phyloP scores from a whole-genome alignment of 2,329 filamentous ascomycete genomes.

The Trichoderma atroviride region DNA sequence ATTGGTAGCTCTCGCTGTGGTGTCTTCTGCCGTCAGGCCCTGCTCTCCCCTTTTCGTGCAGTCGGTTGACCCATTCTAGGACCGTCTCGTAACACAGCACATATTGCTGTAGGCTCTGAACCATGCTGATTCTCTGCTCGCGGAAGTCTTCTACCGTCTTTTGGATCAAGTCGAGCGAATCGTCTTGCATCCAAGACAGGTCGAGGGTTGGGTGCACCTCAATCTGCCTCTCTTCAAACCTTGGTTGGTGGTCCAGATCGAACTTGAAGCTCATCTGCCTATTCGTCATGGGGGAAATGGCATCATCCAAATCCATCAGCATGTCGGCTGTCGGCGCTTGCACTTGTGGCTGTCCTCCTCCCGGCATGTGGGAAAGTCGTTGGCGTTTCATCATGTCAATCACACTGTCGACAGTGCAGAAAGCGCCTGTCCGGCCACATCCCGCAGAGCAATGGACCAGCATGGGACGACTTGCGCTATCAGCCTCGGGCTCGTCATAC shows the following conservation, averaged over 20 bases:
- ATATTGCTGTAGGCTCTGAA: constrained; percentile 90
- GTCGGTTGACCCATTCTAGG: constrained; percentile 75
- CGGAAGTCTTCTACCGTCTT: constrained; percentile 91
- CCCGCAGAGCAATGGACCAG: constrained; percentile 95
- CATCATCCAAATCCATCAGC: constrained; percentile 44
- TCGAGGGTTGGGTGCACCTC: constrained; percentile 41
- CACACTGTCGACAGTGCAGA: constrained; percentile 94
- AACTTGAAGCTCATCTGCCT: constrained; percentile 33
- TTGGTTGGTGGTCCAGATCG: constrained; percentile 29
- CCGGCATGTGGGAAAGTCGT: constrained; percentile 45
- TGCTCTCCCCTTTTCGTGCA: constrained; percentile 43
- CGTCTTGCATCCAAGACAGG: constrained; percentile 68
- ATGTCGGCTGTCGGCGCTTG: constrained; percentile 49
- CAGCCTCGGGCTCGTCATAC: constrained; percentile 63
- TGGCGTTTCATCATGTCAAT: constrained; percentile 97
- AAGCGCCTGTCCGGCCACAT: constrained; percentile 92
- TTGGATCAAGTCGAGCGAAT: constrained; percentile 77
- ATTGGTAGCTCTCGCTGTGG: constrained; percentile 41
- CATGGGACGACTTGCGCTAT: constrained; percentile 64
- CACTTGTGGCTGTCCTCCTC: constrained; percentile 8
- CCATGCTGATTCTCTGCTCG: constrained; percentile 88
- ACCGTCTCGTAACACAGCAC: constrained; percentile 96
- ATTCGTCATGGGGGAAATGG: constrained; percentile 36
- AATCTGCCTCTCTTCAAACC: constrained; percentile 23
- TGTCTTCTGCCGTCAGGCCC: constrained; percentile 31